Evolutionary conservation across 2,329 filamentous ascomycete genomes (phyloP), one percentile per base, ranked within the genome.

Genomic region (Tolypocladium paradoxum): DNA sequence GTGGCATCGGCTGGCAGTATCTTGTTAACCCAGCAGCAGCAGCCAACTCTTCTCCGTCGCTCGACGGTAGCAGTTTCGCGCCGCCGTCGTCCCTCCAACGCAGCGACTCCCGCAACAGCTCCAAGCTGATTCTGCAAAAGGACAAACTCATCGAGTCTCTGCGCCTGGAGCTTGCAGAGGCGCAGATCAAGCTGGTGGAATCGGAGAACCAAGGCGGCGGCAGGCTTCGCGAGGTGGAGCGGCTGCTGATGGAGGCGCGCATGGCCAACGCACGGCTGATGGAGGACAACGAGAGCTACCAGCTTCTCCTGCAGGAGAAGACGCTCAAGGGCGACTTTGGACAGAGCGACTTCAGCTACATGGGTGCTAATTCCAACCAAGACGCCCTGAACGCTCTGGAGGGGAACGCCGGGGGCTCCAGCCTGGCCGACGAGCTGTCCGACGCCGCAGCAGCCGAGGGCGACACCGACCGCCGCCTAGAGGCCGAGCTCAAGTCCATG

Each of bases 211-310:
- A 88, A 69, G 92, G 90, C 51, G 92, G 91, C 51, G 90, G 90
- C 47, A 84, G 88, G 31, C 75, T 96, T 64, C 87, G 89, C 60
- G 90, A 96, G 69, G 81, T 97, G n/a, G 91, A 97, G 72, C 86
- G 87, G 62, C 82, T 88, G 58, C 80, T 97, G 51, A 84, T 96
- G 71, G 92, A 97, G 65, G 86, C 90, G 38, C 89, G 91, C 63
- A 93, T 97, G 87, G 87, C 90, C 60, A 99, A 97, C 66, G 93
- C 93, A 54, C 83, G 91, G 47, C 76, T 99, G 57, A 93, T 96
- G 88, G 93, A 99, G 72, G 93, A 99, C 70, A 97, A 97, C 64
- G 93, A 99, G 71, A 95, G 90, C 71, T 99, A 96, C 71, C 92
- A 97, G 70, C 80, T 97, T 37, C 82, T 99, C 20, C 82, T 99